Base-by-base conservation (phyloP, 2,329 filamentous ascomycete species). In the Colletotrichum aenigma region DNA sequence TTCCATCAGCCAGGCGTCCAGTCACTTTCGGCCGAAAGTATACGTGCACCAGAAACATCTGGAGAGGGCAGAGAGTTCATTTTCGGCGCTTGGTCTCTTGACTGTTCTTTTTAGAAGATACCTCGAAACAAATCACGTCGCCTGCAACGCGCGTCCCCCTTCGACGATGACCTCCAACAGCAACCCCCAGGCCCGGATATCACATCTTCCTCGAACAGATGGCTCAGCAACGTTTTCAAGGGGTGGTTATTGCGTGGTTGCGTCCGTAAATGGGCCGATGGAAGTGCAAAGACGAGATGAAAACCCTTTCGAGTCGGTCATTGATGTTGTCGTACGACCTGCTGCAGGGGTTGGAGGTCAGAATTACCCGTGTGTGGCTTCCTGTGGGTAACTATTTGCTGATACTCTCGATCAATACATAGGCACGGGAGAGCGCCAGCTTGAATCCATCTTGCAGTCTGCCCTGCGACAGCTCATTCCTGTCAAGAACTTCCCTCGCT, bases 261-360 rank as follows among this genome's bases (percentile, higher is more conserved):
- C 94, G 71, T 93, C 95, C 16, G 95, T 98, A 79, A 98, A 98
- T 85, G 97, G 96, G 1, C 97, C 97, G 18, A 92, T 98, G 79
- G 97, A 99, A 87, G 95, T 96, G 18, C 92, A 93, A 79, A 92
- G 96, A 81, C 92, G 95, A 80, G 96, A 99, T 82, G 95, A 98
- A 84, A 92, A 97, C 79, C 94, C 97, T 9, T 96, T 98, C 84
- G 96, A 98, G 87, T 95, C 96, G 32, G 92, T 94, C 66, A 89
- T 99, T 78, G 97, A 98, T 85, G 95, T 99, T 74, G 93, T 96
- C 82, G 91, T 99, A 78, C 92, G 97, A 83, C 96, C 96, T 65
- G 93, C 94, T 43, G 93, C 94, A 78, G 96, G 96, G 18, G 93
- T 97, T 61, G 95, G 94, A 87, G 94, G 96, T 93, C 84, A 82